A percentile compares a stretch with the other conserved stretches of the same genome.
Conservation (phyloP, 208 protist genomes). For the Crithidia bombi region DNA sequence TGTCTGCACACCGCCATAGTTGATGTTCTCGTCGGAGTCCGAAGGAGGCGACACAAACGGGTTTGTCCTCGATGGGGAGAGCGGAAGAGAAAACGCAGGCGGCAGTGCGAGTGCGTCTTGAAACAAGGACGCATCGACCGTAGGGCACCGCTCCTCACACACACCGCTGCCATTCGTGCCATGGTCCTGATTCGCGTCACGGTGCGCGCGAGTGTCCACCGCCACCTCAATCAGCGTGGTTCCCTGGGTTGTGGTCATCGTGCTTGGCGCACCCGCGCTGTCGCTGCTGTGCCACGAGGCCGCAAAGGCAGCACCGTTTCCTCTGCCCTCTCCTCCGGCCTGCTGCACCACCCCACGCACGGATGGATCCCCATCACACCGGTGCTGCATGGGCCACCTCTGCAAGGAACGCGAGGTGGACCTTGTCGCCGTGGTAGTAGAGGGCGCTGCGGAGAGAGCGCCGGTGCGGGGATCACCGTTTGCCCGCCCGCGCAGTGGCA, state of each 20-base stretch:
- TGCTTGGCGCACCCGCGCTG: not conserved
- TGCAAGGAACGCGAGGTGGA: not conserved
- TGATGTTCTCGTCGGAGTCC: not conserved
- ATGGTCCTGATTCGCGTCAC: not conserved
- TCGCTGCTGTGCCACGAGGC: not conserved
- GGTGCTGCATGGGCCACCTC: not conserved
- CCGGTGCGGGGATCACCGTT: not conserved
- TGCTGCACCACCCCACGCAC: too few species aligned
- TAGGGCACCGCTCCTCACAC: not conserved
- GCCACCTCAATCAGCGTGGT: conserved; percentile 12
- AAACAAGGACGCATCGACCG: not conserved
- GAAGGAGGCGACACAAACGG: not conserved
- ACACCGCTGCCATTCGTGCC: not conserved
- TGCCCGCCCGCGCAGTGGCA: conserved; percentile 17
- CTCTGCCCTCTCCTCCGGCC: not conserved
- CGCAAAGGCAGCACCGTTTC: not conserved
- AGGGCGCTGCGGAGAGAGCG: not conserved
- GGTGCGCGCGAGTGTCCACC: not conserved
- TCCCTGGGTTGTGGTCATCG: not conserved
- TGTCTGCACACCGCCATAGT: not conserved
- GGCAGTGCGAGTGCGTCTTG: not conserved
- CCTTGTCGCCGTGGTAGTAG: not conserved
- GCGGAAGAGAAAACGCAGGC: not conserved
- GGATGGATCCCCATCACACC: too few species aligned
- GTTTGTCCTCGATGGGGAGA: not conserved